Conservation (phyloP, 1,284 basidiomycete species). For the Sanguinoderma infundibulare region DNA sequence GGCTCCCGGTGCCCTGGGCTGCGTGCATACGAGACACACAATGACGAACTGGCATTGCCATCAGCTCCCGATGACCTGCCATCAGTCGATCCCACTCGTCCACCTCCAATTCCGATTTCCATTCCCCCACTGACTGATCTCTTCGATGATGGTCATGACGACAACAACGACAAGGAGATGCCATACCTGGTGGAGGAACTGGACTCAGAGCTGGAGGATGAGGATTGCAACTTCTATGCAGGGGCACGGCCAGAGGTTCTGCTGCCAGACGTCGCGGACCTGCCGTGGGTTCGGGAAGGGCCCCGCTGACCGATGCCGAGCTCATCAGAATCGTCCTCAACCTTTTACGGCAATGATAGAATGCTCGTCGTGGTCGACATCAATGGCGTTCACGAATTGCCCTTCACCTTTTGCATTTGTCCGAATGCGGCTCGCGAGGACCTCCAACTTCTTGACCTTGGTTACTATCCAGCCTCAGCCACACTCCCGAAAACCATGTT, state of each 20-base stretch:
- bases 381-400: constrained; percentile 11
- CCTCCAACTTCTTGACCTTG: constrained; percentile 7
- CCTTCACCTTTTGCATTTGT: background rate
- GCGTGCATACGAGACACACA: background rate
- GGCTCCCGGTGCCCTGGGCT: background rate
- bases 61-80: background rate
- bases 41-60: background rate
- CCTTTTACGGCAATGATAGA: background rate
- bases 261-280: background rate
- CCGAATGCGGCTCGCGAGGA: background rate
- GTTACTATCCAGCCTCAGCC: background rate
- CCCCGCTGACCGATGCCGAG: no score
- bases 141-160: no score
- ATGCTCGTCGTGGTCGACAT: constrained; percentile 12
- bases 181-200: background rate
- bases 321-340: no score
- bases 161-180: background rate
- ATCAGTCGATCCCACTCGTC: no score
- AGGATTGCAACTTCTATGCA: background rate
- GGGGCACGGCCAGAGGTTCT: background rate
- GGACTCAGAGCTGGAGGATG: background rate
- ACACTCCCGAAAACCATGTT: constrained; percentile 13
- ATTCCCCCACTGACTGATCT: no score
- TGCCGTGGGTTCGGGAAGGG: background rate
- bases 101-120: no score